A percentile compares a stretch with the other conserved stretches of the same genome.
phyloP scores from a whole-genome alignment of 2,329 filamentous ascomycete species.

The Neoscytalidium dimidiatum region DNA sequence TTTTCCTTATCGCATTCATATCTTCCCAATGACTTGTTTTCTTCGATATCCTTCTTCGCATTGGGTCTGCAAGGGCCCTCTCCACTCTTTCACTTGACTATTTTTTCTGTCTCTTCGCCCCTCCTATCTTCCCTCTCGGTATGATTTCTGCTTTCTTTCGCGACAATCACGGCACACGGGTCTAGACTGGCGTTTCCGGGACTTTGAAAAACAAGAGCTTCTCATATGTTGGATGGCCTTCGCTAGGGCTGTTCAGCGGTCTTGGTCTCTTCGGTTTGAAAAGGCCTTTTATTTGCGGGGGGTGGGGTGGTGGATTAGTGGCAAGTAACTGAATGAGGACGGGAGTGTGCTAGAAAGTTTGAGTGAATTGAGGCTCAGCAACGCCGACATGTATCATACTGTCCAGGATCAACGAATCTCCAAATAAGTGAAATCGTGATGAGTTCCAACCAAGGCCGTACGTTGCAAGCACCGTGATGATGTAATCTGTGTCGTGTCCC shows the following conservation, averaged over 20 bases:
- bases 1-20: background rate
- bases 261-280: conserved; percentile 8
- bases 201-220: conserved; percentile 19
- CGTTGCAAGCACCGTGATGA: background rate
- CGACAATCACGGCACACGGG: conserved; percentile 16
- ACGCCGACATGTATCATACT: conserved; percentile 21
- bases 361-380: conserved; percentile 15
- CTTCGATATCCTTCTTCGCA: conserved; percentile 16
- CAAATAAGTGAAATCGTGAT: background rate
- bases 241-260: background rate
- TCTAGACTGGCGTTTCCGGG: conserved; percentile 18
- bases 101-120: background rate
- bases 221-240: conserved; percentile 7
- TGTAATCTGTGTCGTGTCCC: conserved; percentile 7
- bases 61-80: conserved; percentile 10
- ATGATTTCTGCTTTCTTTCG: conserved; percentile 9
- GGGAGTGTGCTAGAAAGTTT: conserved; percentile 11
- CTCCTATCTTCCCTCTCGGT: background rate
- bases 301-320: background rate
- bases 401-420: conserved; percentile 20
- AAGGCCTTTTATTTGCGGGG: conserved; percentile 1
- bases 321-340: background rate
- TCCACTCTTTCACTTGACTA: background rate
- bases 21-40: background rate
- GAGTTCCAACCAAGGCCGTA: background rate